Evolutionary conservation across 2,329 filamentous ascomycete genomes (phyloP), one percentile per base, ranked within the genome.

Genomic region (Moelleriella libera): DNA sequence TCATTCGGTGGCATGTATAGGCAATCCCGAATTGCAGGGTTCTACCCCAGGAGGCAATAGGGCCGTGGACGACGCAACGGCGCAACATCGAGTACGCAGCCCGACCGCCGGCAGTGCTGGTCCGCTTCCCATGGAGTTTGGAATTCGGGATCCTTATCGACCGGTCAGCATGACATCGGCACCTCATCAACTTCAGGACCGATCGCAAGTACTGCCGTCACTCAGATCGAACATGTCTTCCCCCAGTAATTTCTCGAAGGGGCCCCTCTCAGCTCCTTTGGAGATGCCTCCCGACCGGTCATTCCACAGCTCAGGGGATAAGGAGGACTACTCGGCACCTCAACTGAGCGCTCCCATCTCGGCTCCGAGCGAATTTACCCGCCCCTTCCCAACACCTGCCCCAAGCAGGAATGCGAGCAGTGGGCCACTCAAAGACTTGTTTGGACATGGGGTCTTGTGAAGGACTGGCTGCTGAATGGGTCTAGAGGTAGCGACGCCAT

Each of bases 271-370:
- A 4, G 71, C 74, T 1, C 74, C 74, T 1, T 65, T 74, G 51
- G 73, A 77, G 46, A 76, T 73, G 53, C 66, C 70, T 3, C 49
- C 53, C 0, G 50, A 50, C 11, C 53, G 53, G 44, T 34, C 53
- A 1, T 52, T 56, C 5, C 49, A 46, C 47, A 58, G 62, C 45
- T 57, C 63, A 49, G 50, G 60, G 50, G 55, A 59, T 10, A 60
- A 64, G 31, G 61, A 60, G 6, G 72, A 76, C 47, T 76, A 75
- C 57, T 68, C 68, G 10, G 70, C 74, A 55, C 66, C 74, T 3
- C 74, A 77, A 55, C 65, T 78, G 63, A 75, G 70, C 54, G 72
- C 74, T 2, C 74, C 74, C 1, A 74, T 76, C 48, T 68, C 69
- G 3, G 68, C 73, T 4, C 63, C 74, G 0, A 68, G 68, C 46